phyloP scores from a whole-genome alignment of 805 yeast genomes.

The Nakazawaea molendinolei region DNA sequence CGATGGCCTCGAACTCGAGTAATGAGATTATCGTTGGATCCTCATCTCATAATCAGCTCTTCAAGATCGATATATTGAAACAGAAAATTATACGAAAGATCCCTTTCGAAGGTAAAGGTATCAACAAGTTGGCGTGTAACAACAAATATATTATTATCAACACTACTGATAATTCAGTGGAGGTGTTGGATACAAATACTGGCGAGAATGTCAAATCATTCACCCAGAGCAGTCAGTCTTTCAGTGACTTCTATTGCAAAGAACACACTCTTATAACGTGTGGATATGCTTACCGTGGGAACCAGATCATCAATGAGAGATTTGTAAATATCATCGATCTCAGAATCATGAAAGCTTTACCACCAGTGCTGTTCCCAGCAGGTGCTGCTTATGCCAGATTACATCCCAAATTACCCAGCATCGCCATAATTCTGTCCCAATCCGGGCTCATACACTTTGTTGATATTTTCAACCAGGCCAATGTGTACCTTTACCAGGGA shows the following conservation, averaged over 20 bases:
- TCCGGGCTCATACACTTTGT: conserved; percentile 81
- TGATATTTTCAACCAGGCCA: conserved; percentile 76
- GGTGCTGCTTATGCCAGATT: conserved; percentile 82
- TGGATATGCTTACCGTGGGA: conserved; percentile 67
- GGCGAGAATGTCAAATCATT: conserved; percentile 44
- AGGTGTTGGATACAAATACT: conserved; percentile 53
- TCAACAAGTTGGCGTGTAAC: conserved; percentile 42
- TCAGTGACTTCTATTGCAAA: conserved; percentile 58
- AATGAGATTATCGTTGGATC: conserved; percentile 42
- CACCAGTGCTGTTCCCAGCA: conserved; percentile 83
- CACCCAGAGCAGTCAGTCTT: conserved; percentile 50
- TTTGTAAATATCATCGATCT: conserved; percentile 78
- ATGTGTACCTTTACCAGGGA: conserved; percentile 59
- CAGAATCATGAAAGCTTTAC: conserved; percentile 57
- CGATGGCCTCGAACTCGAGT: conserved; percentile 36
- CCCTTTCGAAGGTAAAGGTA: conserved; percentile 33
- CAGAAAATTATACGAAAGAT: conserved; percentile 28
- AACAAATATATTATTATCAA: conserved; percentile 54
- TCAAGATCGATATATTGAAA: conserved; percentile 33
- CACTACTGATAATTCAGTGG: conserved; percentile 51
- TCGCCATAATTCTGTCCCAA: conserved; percentile 65
- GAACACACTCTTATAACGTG: conserved; percentile 71
- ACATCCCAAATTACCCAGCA: conserved; percentile 82
- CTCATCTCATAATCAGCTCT: conserved; percentile 25
- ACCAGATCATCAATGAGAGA: conserved; percentile 60